Evolutionary conservation across 306 rosid genomes (phyloP), one percentile per base, ranked within the genome.

Genomic region (Dryas alaskensis): DNA sequence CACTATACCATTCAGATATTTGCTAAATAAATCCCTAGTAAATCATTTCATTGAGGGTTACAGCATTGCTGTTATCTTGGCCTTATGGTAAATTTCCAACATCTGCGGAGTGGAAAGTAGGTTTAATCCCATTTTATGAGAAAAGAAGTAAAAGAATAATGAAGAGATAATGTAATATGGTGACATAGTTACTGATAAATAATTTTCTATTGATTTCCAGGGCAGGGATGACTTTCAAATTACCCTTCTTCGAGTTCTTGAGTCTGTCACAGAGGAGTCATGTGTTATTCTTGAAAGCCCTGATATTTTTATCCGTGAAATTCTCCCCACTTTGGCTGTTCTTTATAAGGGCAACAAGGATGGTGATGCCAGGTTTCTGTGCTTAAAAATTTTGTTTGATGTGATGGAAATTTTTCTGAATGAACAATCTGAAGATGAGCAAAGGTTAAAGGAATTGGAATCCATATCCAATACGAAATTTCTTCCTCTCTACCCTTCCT

Each of bases 191-290:
- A 14, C 65, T 86, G 79, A 80, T 73, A 39, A 25, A 39, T 59
- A 42, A 74, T 61, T 58, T 83, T 61, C 46, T 27, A 40, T 78
- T 84, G 75, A 69, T 53, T 84, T 86, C 54, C 92, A 94, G 98
- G 99, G 99, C 77, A 87, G 99, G 88, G 99, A 92, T 76, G 99
- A 94, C 70, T 88, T 94, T 85, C 99, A 92, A 83, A 92, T 88
- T 82, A 89, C 98, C 69, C 94, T 90, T 73, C 99, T 94, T 79
- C 91, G 93, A 60, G 78, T 90, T 77, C 78, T 92, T 59, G 96
- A 94, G 82, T 94, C 92, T 74, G 84, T 94, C n/a, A 74, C 88
- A 8, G 99, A 94, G 83, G 99, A 94, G 68, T 73, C 92, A 39
- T 47, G 60, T 42, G 80, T 83, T 69, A 81, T 92, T 76, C 89